Conservation (phyloP, 306 rosid genomes). For the Sophora flavescens region DNA sequence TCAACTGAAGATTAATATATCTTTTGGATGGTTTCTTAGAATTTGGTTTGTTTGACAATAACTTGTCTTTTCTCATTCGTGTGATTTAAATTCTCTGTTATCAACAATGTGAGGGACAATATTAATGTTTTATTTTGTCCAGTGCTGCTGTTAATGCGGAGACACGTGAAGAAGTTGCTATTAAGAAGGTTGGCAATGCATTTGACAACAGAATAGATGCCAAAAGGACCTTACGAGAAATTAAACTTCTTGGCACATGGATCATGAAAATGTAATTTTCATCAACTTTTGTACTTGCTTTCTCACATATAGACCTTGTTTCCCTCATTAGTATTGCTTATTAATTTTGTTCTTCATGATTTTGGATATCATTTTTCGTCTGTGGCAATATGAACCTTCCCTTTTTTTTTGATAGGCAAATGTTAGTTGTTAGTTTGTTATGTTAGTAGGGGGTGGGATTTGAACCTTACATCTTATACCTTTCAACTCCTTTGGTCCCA, state of each 20-base stretch:
- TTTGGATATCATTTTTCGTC: conserved; percentile 11
- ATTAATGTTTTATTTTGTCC: conserved; percentile 50
- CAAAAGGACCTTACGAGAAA: conserved; percentile 93
- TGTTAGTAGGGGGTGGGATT: too few relatives aligned
- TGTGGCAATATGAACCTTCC: too few relatives aligned
- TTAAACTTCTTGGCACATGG: conserved; percentile 94
- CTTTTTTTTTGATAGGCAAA: too few relatives aligned
- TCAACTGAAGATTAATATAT: conserved; percentile 26
- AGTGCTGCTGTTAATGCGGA: conserved; percentile 91
- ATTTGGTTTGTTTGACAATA: conserved; percentile 33
- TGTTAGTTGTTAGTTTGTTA: too few relatives aligned
- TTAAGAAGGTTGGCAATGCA: conserved; percentile 98
- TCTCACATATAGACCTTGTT: conserved; percentile 22
- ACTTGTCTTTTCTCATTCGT: conserved; percentile 30
- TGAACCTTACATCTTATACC: too few relatives aligned
- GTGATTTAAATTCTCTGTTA: conserved; percentile 46
- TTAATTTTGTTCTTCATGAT: background rate
- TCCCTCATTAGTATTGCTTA: conserved; percentile 13
- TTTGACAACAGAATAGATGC: conserved; percentile 97
- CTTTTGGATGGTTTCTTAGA: conserved; percentile 24
- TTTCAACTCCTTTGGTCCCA: too few relatives aligned
- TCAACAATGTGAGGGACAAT: conserved; percentile 46
- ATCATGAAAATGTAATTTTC: conserved; percentile 87
- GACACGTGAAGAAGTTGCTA: conserved; percentile 92
- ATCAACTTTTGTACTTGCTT: conserved; percentile 31